Evolutionary conservation across 257 asterid species (phyloP).

Genomic region (Misopates orontium): DNA sequence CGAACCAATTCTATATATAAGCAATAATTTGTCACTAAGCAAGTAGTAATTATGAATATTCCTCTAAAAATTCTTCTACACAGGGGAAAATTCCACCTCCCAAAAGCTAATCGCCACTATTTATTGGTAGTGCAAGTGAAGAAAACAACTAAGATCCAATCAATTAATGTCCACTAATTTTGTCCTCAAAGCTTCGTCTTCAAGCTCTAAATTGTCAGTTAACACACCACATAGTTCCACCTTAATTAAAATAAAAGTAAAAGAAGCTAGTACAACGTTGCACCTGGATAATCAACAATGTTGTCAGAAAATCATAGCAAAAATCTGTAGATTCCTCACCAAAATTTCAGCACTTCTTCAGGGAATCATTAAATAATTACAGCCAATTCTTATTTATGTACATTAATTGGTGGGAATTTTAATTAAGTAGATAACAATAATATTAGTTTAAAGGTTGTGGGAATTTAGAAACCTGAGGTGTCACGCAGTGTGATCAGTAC

Average conservation of each 20-base stretch:
- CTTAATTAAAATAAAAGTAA: not conserved
- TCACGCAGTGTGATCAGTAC: slow-evolving; percentile 1
- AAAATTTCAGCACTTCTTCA: slow-evolving; percentile 18
- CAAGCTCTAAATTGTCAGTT: slow-evolving; percentile 27
- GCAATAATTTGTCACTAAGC: no score
- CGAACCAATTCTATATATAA: no score
- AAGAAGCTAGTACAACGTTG: slow-evolving; percentile 1
- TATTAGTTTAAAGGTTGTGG: not conserved
- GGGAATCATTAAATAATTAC: slow-evolving; percentile 23
- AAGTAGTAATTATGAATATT: not conserved
- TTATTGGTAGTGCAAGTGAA: slow-evolving; percentile 30
- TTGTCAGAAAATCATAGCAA: slow-evolving; percentile 40
- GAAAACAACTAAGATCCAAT: slow-evolving; percentile 41
- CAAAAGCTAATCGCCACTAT: slow-evolving; percentile 12
- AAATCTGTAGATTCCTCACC: slow-evolving; percentile 43
- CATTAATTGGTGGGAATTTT: no score
- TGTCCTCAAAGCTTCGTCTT: slow-evolving; percentile 39
- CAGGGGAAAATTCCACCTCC: slow-evolving; percentile 17
- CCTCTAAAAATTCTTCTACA: slow-evolving; percentile 9
- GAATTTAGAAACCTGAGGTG: slow-evolving; percentile 23
- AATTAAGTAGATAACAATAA: not conserved
- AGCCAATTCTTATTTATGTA: slow-evolving; percentile 21
- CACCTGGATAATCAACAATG: slow-evolving; percentile 23
- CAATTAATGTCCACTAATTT: slow-evolving; percentile 51
- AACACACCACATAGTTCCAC: slow-evolving; percentile 43